Evolutionary conservation across 2,329 filamentous ascomycete species (phyloP).

Genomic region (Neofusicoccum sp.): DNA sequence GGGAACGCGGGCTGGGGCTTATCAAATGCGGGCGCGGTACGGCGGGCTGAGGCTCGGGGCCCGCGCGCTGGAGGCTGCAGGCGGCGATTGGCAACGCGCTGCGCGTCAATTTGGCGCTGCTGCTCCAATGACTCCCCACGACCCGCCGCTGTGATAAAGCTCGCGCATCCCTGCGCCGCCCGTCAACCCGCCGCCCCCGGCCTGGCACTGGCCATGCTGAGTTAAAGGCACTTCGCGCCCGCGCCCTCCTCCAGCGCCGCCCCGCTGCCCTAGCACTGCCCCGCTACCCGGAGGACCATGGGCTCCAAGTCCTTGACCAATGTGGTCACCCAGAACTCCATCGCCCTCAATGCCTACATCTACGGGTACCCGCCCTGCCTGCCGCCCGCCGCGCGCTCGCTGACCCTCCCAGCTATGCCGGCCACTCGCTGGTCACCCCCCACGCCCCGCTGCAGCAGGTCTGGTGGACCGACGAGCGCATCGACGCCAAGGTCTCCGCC

Average conservation of each 20-base stretch:
- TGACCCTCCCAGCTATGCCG: conserved; percentile 29
- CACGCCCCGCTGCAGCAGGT: conserved; percentile 50
- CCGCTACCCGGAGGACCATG: conserved; percentile 25
- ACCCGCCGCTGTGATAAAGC: background rate
- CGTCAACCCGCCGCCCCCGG: background rate
- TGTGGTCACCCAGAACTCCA: conserved; percentile 42
- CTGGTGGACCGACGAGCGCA: conserved; percentile 72
- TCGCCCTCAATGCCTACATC: conserved; percentile 50
- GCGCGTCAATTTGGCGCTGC: background rate
- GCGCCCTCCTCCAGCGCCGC: background rate
- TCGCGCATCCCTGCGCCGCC: background rate
- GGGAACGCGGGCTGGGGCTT: background rate
- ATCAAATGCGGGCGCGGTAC: conserved; percentile 3
- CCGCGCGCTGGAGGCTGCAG: background rate
- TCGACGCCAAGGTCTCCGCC: conserved; percentile 67
- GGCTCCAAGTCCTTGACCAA: conserved; percentile 39
- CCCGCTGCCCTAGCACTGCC: background rate
- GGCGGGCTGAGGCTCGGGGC: conserved; percentile 9
- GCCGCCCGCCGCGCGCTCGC: background rate
- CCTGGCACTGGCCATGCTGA: background rate
- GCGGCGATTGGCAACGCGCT: conserved; percentile 1
- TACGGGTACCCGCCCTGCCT: conserved; percentile 39
- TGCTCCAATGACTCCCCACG: conserved; percentile 1
- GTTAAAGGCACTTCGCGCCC: background rate
- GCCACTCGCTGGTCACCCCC: conserved; percentile 50